Percentiles rank a stretch among this genome's conserved stretches.
These are phyloP conservation scores for Barbarea vulgaris DNA, from an alignment of 345 rosid genomes.

Conservation along the genomic window DNA sequence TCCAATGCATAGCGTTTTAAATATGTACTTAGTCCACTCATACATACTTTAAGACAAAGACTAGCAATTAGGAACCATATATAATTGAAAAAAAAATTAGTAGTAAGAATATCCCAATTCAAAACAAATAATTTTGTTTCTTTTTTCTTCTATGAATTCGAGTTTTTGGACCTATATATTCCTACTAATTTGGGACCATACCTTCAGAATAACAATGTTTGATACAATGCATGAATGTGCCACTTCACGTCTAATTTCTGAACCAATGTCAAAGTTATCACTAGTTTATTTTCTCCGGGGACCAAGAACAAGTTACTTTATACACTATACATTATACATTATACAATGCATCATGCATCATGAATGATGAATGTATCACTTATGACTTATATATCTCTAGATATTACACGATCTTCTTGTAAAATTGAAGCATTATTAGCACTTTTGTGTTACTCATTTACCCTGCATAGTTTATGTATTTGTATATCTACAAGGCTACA, in stretches of 20 bases:
- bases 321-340: neutral
- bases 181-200: neutral
- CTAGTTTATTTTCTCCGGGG: neutral
- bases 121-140: neutral
- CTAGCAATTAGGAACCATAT: neutral
- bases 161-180: neutral
- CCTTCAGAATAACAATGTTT: neutral
- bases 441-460: conserved; percentile 12
- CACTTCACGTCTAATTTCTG: neutral
- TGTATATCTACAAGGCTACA: conserved; percentile 18
- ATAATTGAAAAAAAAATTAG: neutral
- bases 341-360: neutral
- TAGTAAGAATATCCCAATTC: neutral
- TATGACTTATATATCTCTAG: neutral
- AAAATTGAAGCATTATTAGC: neutral
- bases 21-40: neutral
- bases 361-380: neutral
- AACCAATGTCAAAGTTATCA: neutral
- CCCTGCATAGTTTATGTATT: conserved; percentile 14
- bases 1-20: neutral
- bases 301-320: neutral
- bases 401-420: too few species aligned
- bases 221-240: neutral
- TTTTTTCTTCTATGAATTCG: neutral
- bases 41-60: neutral